Evolutionary conservation across 2,329 filamentous ascomycete species (phyloP).

Genomic region (Aureobasidium zeae): DNA sequence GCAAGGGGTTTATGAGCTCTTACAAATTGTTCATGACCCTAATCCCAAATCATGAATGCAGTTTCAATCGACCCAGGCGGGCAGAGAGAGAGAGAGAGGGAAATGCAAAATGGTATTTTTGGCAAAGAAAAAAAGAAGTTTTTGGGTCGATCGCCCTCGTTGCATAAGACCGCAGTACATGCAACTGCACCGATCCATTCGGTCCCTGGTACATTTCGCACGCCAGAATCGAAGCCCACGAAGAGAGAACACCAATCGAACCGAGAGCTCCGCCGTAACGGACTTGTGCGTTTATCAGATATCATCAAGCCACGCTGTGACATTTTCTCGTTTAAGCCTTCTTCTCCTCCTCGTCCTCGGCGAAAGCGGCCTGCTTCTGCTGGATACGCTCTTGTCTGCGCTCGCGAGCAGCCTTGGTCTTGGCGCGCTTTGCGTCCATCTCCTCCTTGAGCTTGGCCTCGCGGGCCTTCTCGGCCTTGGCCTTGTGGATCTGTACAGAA

Average conservation of each 20-base stretch:
- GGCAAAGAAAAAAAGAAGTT: constrained; percentile 16
- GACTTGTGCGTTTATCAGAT: constrained; percentile 16
- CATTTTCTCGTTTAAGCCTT: constrained; percentile 19
- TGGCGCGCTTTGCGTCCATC: constrained; percentile 76
- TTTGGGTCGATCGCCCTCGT: constrained; percentile 17
- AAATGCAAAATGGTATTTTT: constrained; percentile 13
- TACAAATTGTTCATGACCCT: too few species aligned
- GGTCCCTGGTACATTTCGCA: constrained; percentile 16
- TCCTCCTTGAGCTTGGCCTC: constrained; percentile 95
- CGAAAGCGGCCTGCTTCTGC: constrained; percentile 81
- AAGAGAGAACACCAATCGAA: constrained; percentile 15
- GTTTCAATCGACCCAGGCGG: constrained; percentile 45
- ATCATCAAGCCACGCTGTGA: constrained; percentile 16
- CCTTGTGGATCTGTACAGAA: constrained; percentile 87
- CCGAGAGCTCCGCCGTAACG: constrained; percentile 16
- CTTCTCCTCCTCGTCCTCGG: constrained; percentile 56
- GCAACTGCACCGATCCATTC: constrained; percentile 16
- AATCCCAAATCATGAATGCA: too few species aligned
- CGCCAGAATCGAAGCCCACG: constrained; percentile 17
- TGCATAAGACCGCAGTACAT: constrained; percentile 18
- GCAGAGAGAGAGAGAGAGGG: constrained; percentile 38
- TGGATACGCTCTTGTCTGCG: constrained; percentile 86
- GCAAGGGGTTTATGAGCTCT: too few species aligned
- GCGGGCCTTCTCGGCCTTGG: constrained; percentile 98
- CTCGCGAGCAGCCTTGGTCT: constrained; percentile 99